phyloP scores from a whole-genome alignment of 2,329 filamentous ascomycete genomes.

The Talaromyces rugulosus region DNA sequence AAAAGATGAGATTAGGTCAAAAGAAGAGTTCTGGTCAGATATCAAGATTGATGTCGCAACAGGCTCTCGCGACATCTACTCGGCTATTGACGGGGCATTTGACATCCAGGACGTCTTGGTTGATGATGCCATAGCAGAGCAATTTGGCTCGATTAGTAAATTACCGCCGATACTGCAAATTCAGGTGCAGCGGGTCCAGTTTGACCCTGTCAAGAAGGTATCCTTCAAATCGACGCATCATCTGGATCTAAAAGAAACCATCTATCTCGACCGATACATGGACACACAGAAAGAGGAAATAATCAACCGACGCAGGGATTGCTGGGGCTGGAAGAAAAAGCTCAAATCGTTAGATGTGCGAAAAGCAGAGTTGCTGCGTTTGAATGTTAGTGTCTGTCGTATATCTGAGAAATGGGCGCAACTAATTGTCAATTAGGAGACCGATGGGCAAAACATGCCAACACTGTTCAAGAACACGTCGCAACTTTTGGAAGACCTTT shows the following conservation, averaged over 20 bases:
- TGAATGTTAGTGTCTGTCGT: constrained; percentile 21
- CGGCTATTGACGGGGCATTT: constrained; percentile 80
- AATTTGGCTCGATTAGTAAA: constrained; percentile 68
- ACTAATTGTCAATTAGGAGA: constrained; percentile 10
- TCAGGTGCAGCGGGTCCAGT: constrained; percentile 78
- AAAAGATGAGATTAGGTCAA: constrained; percentile 42
- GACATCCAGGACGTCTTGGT: constrained; percentile 71
- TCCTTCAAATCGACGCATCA: constrained; percentile 72
- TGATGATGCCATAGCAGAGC: constrained; percentile 54
- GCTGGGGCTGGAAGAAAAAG: constrained; percentile 70
- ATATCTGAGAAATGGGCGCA: constrained; percentile 16
- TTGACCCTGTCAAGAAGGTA: constrained; percentile 56
- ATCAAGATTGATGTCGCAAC: constrained; percentile 57
- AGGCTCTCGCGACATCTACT: constrained; percentile 66
- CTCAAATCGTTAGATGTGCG: constrained; percentile 54
- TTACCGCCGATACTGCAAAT: constrained; percentile 84
- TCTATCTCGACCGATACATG: constrained; percentile 88
- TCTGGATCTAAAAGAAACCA: constrained; percentile 70
- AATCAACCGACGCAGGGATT: constrained; percentile 61
- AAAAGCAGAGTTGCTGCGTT: constrained; percentile 39
- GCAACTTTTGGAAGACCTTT: constrained; percentile 42
- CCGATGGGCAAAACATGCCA: constrained; percentile 26
- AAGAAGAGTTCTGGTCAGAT: constrained; percentile 59
- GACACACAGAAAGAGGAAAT: constrained; percentile 57
- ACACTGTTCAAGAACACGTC: constrained; percentile 31